These are phyloP conservation scores for Voacanga thouarsii DNA, from an alignment of 257 asterid species.

Conservation along the genomic window DNA sequence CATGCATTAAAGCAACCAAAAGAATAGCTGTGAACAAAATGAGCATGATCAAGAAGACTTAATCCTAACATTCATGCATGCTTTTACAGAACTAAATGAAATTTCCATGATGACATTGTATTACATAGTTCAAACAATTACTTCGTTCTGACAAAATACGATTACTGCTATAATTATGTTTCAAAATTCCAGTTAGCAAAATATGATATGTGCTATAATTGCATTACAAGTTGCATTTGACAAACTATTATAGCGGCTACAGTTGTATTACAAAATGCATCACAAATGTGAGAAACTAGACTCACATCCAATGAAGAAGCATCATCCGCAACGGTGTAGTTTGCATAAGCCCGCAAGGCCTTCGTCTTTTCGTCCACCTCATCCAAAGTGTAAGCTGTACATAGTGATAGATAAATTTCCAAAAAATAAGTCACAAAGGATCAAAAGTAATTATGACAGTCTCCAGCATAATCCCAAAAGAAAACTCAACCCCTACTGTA, in stretches of 20 bases:
- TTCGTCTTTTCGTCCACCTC: slow-evolving; percentile 68
- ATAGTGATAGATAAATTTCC: not conserved
- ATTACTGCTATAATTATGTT: not conserved
- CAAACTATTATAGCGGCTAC: not conserved
- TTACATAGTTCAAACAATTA: not conserved
- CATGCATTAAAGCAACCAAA: not conserved
- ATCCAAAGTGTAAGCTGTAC: slow-evolving; percentile 64
- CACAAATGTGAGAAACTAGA: not conserved
- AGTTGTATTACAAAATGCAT: not conserved
- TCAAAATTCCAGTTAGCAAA: not conserved
- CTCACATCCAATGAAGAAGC: slow-evolving; percentile 63
- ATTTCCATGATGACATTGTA: not conserved
- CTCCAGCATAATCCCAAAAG: not conserved
- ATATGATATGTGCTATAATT: not conserved
- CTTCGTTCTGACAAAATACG: too few relatives aligned
- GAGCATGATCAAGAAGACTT: not conserved
- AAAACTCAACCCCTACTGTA: not conserved
- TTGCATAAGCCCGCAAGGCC: slow-evolving; percentile 54
- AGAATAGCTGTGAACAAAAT: not conserved
- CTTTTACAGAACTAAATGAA: not conserved
- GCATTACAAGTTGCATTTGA: not conserved
- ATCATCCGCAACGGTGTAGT: slow-evolving; percentile 40
- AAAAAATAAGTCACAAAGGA: not conserved
- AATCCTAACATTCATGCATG: not conserved
- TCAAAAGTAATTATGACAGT: not conserved